Base-by-base conservation (phyloP, 2,329 filamentous ascomycete species). In the Nemania serpens region DNA sequence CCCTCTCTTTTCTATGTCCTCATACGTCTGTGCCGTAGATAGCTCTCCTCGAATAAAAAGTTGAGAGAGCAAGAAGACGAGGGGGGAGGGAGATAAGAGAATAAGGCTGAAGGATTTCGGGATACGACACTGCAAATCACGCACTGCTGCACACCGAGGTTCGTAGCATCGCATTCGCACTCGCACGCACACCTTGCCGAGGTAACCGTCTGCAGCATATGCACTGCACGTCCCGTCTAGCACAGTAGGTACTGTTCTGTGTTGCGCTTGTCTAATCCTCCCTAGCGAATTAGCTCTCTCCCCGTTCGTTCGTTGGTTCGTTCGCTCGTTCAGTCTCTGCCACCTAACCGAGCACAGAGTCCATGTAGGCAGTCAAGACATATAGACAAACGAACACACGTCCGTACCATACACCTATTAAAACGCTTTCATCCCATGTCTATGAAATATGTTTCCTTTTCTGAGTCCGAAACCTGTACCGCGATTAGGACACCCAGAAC, bases 401-500 rank as follows among this genome's bases (percentile, higher is more conserved):
- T 41, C 34, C 12, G 22, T 17, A 20, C 52, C 42, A 45, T 48
- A 47, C 18, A 39, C 46, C n/a, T 18, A 25, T 39, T 29, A 13
- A 9, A 33, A 43, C 17, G 13, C n/a, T n/a, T 9, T 37, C 1
- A n/a, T 39, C n/a, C 47, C 6, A 15, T 25, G 43, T n/a, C n/a
- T 18, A 42, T 13, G 18, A 18, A 37, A 54, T 29, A 29, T 29
- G 4, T 29, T 29, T 29, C 25, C 7, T 29, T 29, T 29, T 29
- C 25, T 29, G 46, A 33, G 11, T 42, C 34, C 29, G 34, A 18
- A 25, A 42, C 43, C 51, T 45, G 50, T 59, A 49, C 43, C 50
- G 18, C 50, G 7, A 15, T 29, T 25, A 37, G 36, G 25, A 29
- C 25, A 7, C 25, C 4, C 7, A 29, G 25, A 29, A 29, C 25